Base-by-base conservation (phyloP, 2,329 filamentous ascomycete genomes). In the Curvularia lunata region DNA sequence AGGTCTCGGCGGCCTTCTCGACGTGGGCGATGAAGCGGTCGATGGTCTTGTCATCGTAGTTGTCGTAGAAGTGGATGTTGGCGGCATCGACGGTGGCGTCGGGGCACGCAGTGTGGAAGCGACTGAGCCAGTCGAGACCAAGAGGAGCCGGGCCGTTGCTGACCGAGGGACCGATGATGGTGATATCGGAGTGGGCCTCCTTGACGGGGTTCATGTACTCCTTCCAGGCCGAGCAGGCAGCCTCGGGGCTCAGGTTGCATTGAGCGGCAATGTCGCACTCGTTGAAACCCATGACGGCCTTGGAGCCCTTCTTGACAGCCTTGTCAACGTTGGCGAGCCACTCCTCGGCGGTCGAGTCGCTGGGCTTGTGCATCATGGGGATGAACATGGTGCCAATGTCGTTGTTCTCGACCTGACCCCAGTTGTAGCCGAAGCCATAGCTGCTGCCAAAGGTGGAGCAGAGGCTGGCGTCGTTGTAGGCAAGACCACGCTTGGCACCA, bases 401-500 rank as follows among this genome's bases (percentile, higher is more conserved):
- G 58, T 78, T 75, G 47, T 58, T 66, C 54, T 69, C 64, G 38
- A 62, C 58, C 27, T 70, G 64, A 43, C 78, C 86, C 89, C 89
- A 91, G 84, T 90, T 90, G 82, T 89, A 90, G 47, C 78, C 83
- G 86, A 88, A 91, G 40, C 77, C 76, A 69, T 85, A 81, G 58
- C 83, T 71, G 48, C 74, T 71, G 46, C 77, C 69, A 73, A 91
- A 87, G 62, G 76, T 67, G 53, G 79, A 76, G 72, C 84, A 82
- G 34, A 88, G 79, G 27, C 64, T 66, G 54, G 81, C 81, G 30
- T 85, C 79, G 76, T 91, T 90, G 84, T 88, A 91, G 49, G 85
- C 85, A 48, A 91, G 76, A 76, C 89, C 89, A 72, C 88, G 87
- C 85, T 90, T 89, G 67, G 75, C 73, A 52, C 71, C 73, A 25